Conservation (phyloP, 1,139 yeast species). For the Suhomyces bokatorum region DNA sequence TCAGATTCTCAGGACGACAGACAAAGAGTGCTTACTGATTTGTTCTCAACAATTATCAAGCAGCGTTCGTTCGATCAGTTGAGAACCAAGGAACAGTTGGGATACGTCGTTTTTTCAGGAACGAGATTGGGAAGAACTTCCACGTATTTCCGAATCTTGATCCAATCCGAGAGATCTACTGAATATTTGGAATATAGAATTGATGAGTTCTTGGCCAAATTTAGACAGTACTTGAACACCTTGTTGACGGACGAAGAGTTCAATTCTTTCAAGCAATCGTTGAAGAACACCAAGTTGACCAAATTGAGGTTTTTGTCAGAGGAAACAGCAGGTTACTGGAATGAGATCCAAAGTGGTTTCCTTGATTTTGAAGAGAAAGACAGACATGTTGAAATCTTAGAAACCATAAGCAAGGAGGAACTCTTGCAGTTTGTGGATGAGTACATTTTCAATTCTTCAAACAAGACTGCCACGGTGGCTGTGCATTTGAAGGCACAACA, state of each 20-base stretch:
- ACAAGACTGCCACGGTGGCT: conserved; percentile 50
- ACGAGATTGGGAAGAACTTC: conserved; percentile 68
- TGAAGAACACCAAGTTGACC: conserved; percentile 64
- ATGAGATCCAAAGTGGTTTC: conserved; percentile 68
- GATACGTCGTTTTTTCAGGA: conserved; percentile 87
- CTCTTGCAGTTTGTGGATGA: conserved; percentile 55
- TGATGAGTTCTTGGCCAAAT: conserved; percentile 54
- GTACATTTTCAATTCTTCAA: conserved; percentile 33
- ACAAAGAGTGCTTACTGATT: conserved; percentile 53
- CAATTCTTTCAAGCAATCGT: conserved; percentile 64
- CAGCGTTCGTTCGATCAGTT: conserved; percentile 90
- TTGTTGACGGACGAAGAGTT: conserved; percentile 62
- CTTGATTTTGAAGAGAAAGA: conserved; percentile 68
- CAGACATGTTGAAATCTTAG: conserved; percentile 58
- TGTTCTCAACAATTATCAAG: conserved; percentile 68
- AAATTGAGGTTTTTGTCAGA: conserved; percentile 77
- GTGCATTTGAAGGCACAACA: conserved; percentile 70
- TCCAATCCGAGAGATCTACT: conserved; percentile 83
- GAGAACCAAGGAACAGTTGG: conserved; percentile 90
- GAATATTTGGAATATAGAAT: conserved; percentile 77
- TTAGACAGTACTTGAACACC: conserved; percentile 37
- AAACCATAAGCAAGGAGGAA: conserved; percentile 55
- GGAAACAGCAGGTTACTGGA: conserved; percentile 68
- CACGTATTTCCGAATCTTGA: conserved; percentile 72
- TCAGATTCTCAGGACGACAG: conserved; percentile 29